Base-by-base conservation (phyloP, 768 basidiomycete species). In the Suillus paluster region DNA sequence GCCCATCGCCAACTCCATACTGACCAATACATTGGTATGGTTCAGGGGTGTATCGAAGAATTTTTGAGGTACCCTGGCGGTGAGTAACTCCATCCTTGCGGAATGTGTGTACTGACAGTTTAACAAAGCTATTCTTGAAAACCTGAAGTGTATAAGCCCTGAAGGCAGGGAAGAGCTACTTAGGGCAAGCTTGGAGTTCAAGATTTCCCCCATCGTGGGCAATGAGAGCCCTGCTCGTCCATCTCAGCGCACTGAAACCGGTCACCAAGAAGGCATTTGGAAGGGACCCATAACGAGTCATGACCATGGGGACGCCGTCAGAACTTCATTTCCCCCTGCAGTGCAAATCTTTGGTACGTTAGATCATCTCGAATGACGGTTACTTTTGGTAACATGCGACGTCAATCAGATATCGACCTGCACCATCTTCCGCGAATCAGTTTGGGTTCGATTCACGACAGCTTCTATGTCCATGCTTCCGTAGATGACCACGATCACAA, bases 381-480 rank as follows among this genome's bases (percentile, higher is more conserved):
- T n/a, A 11, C 19, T 19, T 23, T 33, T 60, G 34, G 60, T 12
- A 10, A 30, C 9, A 27, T 49, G 39, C 23, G 38, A 33, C 21
- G 23, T 41, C 36, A 8, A 27, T 38, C 21, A 62, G 61, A 23
- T 9, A 11, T 62, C 17, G 39, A 62, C 34, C 33, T 62, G 8
- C 54, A 41, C 52, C 46, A 62, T 36, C 58, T 50, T 4, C 61
- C 61, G 8, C 34, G 14, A 14, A 52, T 62, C 5, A 41, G 46
- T 30, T 61, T 36, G 44, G 46, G 39, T 39, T 39, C 54, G 17
- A 21, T 15, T n/a, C 36, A 63, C 30, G 27, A 61, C 46, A 38
- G 53, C 33, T 63, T 61, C 53, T 63, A 61, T 25, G 45, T 63
- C 42, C 45, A 61, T 1, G 17, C 56, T 27, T 49, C 12, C 30